Evolutionary conservation across 2,329 filamentous ascomycete species (phyloP).

Genomic region (Aphanoascus verrucosus): DNA sequence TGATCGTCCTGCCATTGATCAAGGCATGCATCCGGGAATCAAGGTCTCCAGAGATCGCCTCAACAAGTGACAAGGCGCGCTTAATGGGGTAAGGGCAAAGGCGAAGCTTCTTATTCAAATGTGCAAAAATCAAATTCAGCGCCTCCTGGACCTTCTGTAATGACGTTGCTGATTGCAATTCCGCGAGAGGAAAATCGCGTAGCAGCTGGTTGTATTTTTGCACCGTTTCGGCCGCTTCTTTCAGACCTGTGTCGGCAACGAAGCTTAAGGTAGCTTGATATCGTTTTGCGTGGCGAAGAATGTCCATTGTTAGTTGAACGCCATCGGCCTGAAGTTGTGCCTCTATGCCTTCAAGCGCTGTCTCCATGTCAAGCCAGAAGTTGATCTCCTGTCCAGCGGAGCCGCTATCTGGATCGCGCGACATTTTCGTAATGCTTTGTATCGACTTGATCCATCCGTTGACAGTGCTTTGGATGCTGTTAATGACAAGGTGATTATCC

Average conservation of each 20-base stretch:
- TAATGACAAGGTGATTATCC: conserved; percentile 82
- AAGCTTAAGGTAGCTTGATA: conserved; percentile 98
- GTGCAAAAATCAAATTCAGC: conserved; percentile 76
- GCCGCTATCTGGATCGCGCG: conserved; percentile 63
- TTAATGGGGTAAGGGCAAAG: conserved; percentile 93
- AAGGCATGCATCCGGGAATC: conserved; percentile 77
- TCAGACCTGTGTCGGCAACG: conserved; percentile 85
- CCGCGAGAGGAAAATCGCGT: conserved; percentile 93
- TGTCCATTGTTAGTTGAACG: conserved; percentile 81
- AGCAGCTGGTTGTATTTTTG: conserved; percentile 99
- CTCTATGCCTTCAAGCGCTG: conserved; percentile 82
- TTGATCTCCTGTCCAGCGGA: conserved; percentile 97
- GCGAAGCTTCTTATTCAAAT: conserved; percentile 95
- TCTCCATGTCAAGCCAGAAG: conserved; percentile 98
- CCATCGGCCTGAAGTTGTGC: conserved; percentile 78
- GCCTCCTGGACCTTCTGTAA: conserved; percentile 81
- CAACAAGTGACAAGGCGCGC: conserved; percentile 83
- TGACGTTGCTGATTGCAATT: conserved; percentile 83
- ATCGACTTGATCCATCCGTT: conserved; percentile 99
- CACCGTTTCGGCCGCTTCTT: conserved; percentile 90
- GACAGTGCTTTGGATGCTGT: conserved; percentile 83
- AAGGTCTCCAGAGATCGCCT: conserved; percentile 89
- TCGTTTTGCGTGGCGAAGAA: conserved; percentile 91
- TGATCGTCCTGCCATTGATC: conserved; percentile 73
- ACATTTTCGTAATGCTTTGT: conserved; percentile 88